These are phyloP conservation scores for Sporothrix schenckii DNA, from an alignment of 2,329 filamentous ascomycete genomes.

Conservation along the genomic window DNA sequence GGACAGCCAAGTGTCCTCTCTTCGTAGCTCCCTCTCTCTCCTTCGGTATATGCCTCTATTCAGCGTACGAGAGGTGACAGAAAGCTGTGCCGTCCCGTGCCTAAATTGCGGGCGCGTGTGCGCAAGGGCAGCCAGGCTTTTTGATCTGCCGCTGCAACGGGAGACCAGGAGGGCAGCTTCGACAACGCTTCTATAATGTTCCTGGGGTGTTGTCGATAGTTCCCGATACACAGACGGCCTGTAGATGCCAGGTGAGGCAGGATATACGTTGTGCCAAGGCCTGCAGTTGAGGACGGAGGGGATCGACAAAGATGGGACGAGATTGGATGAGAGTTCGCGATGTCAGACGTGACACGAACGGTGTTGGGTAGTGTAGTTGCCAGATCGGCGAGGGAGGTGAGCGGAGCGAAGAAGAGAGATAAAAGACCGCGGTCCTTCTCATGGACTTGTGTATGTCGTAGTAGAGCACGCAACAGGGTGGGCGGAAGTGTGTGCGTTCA, in stretches of 20 bases:
- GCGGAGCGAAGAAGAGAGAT: not conserved
- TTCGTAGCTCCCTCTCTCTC: constrained; percentile 33
- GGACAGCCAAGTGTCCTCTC: constrained; percentile 32
- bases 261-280: not conserved
- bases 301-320: constrained; percentile 13
- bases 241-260: not conserved
- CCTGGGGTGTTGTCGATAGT: not conserved
- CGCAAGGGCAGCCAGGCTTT: not conserved
- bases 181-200: not conserved
- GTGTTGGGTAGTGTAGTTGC: not conserved
- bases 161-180: not conserved
- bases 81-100: constrained; percentile 26
- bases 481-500: not conserved
- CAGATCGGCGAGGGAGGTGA: not conserved
- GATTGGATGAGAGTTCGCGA: constrained; percentile 13
- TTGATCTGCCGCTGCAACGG: not conserved
- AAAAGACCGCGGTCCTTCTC: not conserved
- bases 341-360: constrained; percentile 20
- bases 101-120: constrained; percentile 3
- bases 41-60: constrained; percentile 24
- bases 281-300: not conserved
- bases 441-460: not conserved
- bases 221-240: not conserved
- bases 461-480: not conserved
- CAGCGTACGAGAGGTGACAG: constrained; percentile 6